Percentiles rank a stretch among this genome's conserved stretches.
Evolutionary conservation across 1,284 basidiomycete genomes (phyloP).

Genomic region (Amylostereum areolatum): DNA sequence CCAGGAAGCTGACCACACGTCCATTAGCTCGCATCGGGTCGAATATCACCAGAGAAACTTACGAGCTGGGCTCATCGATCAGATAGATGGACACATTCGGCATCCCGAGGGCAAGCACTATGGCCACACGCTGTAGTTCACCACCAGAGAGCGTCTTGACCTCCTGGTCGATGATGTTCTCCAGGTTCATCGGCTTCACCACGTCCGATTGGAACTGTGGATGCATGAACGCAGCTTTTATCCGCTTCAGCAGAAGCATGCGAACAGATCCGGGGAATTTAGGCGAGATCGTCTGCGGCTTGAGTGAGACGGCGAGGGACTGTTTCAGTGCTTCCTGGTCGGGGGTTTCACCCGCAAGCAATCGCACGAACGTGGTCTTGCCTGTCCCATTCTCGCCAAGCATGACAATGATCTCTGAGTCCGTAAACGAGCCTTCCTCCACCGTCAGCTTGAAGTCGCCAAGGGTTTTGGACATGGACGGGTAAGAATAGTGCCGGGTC

Average conservation of each 20-base stretch:
- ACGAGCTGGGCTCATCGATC: constrained; percentile 81
- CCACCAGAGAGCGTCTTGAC: constrained; percentile 95
- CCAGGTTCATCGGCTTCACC: constrained; percentile 91
- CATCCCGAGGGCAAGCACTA: constrained; percentile 82
- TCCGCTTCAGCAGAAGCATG: constrained; percentile 88
- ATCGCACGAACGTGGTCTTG: constrained; percentile 93
- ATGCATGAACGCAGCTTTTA: constrained; percentile 93
- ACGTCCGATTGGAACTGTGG: constrained; percentile 97
- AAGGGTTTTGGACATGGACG: constrained; percentile 92
- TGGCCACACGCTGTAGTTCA: constrained; percentile 94
- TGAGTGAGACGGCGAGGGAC: constrained; percentile 81
- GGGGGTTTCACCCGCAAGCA: constrained; percentile 85
- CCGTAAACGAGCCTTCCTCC: constrained; percentile 82
- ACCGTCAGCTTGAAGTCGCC: constrained; percentile 92
- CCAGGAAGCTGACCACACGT: constrained; percentile 67
- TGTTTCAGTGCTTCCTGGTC: constrained; percentile 81
- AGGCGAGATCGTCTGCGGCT: constrained; percentile 94
- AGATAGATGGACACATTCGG: constrained; percentile 82
- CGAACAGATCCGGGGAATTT: constrained; percentile 93
- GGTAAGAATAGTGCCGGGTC: constrained; percentile 84
- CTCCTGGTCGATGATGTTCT: constrained; percentile 91
- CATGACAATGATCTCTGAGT: constrained; percentile 97
- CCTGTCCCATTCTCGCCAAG: constrained; percentile 97
- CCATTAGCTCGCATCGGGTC: constrained; percentile 1
- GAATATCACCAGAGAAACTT: constrained; percentile 16